Percentiles rank a stretch among this genome's conserved stretches.
Conservation (phyloP, 441 rosid genomes). For the Theobroma grandiflorum region DNA sequence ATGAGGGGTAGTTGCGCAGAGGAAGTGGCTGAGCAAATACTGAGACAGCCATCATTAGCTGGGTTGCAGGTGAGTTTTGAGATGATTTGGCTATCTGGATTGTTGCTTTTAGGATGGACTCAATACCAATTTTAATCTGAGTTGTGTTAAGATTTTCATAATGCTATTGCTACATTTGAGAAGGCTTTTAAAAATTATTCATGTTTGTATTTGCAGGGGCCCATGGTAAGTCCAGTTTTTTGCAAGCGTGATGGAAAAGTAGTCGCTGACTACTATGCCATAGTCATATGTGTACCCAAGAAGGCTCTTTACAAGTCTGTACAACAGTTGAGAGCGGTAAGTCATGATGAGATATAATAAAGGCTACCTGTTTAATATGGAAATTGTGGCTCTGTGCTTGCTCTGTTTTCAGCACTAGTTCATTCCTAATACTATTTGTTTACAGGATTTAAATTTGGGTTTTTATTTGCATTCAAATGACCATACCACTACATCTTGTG, state of each 20-base stretch:
- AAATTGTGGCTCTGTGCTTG: not conserved
- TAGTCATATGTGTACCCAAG: conserved; percentile 90
- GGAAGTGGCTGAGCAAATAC: conserved; percentile 82
- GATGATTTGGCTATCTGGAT: not conserved
- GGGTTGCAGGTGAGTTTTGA: conserved; percentile 80
- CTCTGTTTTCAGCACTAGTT: not conserved
- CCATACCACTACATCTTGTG: not conserved
- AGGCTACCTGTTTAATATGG: not conserved
- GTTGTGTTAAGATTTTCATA: not conserved
- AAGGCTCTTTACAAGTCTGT: conserved; percentile 81
- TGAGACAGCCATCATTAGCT: conserved; percentile 77
- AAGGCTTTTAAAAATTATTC: conserved; percentile 1
- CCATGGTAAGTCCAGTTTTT: conserved; percentile 90
- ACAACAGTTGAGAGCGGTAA: conserved; percentile 90
- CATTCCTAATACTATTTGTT: not conserved
- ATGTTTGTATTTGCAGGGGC: conserved; percentile 60
- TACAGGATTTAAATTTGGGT: not conserved
- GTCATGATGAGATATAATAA: conserved; percentile 27
- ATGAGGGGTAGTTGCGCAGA: conserved; percentile 87
- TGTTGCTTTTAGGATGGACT: not conserved
- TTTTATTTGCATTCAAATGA: not conserved
- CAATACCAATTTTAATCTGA: not conserved
- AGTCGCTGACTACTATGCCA: conserved; percentile 74
- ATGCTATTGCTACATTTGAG: not conserved
- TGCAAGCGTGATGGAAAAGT: conserved; percentile 64